A percentile compares a stretch with the other conserved stretches of the same genome.
Conservation (phyloP, 495 filamentous ascomycete species). For the Diplogelasinospora grovesii region DNA sequence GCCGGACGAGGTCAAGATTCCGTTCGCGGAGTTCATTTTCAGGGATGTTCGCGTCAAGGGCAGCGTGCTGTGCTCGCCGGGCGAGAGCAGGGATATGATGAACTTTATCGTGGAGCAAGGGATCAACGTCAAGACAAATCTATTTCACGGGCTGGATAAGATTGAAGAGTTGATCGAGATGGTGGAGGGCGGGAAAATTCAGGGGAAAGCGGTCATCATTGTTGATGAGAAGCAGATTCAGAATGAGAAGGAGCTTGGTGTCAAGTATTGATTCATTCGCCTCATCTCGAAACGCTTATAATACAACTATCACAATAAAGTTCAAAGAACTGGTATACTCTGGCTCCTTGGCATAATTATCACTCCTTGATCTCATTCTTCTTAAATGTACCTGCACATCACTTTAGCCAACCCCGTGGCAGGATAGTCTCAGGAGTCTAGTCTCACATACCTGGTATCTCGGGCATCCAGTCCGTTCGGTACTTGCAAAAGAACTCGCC, state of each 20-base stretch:
- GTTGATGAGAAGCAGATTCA: constrained; percentile 33
- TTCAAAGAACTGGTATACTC: too few relatives aligned
- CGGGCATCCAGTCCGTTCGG: constrained; percentile 57
- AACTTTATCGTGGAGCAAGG: constrained; percentile 42
- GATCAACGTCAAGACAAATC: constrained; percentile 43
- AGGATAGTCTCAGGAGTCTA: too few relatives aligned
- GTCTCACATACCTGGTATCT: constrained; percentile 49
- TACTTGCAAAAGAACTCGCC: constrained; percentile 62
- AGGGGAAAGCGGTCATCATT: constrained; percentile 49
- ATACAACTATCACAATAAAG: too few relatives aligned
- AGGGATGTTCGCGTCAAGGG: constrained; percentile 48
- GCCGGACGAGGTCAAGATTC: constrained; percentile 39
- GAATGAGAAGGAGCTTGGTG: constrained; percentile 17
- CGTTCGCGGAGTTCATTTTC: constrained; percentile 48
- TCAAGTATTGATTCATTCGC: constrained; percentile 7
- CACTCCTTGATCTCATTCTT: constrained; percentile 54
- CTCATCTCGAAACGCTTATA: too few relatives aligned
- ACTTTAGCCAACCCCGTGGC: background rate
- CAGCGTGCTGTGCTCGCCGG: constrained; percentile 37
- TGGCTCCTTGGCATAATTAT: too few relatives aligned
- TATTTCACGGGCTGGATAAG: constrained; percentile 47
- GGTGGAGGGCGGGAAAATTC: constrained; percentile 44
- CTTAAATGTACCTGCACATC: constrained; percentile 46
- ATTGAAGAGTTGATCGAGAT: constrained; percentile 42
- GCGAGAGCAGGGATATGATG: constrained; percentile 47